Base-by-base conservation (phyloP, 352 stramenopile genomes). In the Thraustochytrium sp. region DNA sequence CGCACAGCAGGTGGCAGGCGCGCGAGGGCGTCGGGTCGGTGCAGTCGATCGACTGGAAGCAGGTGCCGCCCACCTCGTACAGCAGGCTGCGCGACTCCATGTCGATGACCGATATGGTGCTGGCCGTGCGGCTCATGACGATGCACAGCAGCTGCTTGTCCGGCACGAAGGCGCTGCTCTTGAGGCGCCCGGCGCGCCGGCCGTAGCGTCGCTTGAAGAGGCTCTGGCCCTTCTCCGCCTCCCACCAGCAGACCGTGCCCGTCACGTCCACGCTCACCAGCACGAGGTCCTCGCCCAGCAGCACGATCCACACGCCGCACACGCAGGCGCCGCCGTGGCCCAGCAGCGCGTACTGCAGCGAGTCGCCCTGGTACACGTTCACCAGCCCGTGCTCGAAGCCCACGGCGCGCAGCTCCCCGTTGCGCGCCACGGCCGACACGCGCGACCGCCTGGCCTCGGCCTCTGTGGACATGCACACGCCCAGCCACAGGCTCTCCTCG, bases 231-330 rank as follows among this genome's bases (percentile, higher is more conserved):
- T 31, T 40, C 23, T 80, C 68, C n/a, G 76, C 26, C 44, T 53
- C 68, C 68, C 68, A 80, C 48, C 31, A 49, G 42, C 68, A 80
- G 18, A 80, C 48, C 21, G 40, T 63, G 8, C 68, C 68, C 21
- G n/a, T 46, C 18, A 34, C 48, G 38, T 80, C 68, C 9, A 80
- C 18, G 21, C 44, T 80, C 37, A 80, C 68, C 11, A 80, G 48
- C 9, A 80, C 37, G 21, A 80, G 23, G n/a, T 80, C 53, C 11
- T 44, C 37, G 29, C 42, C 68, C 9, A 80, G 34, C 48, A 63
- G 49, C 0, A 72, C 53, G 36, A 72, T 51, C 68, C 68, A 80
- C 5, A 80, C 46, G 48, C 68, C 68, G 8, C 44, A 9, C 68
- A 80, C 68, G 48, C 46, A 53, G 21, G 38, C 11, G 2, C 49